Evolutionary conservation across 306 rosid genomes (phyloP), one percentile per base, ranked within the genome.

Genomic region (Cucurbita pepo): DNA sequence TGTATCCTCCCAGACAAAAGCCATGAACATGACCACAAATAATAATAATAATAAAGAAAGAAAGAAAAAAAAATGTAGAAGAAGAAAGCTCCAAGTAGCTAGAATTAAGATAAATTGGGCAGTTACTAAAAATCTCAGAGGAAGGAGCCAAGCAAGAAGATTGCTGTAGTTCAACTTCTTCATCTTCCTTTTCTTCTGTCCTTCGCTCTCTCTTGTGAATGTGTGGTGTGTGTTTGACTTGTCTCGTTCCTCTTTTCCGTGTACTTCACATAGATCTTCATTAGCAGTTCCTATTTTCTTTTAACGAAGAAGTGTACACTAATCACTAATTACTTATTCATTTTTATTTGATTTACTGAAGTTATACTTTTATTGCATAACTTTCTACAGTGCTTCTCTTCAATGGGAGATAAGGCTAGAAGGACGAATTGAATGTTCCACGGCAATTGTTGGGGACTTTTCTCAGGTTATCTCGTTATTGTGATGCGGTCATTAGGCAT

Each of bases 391-490:
- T 87, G 98, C 93, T 87, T 88, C 89, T 77, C 83, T 90, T 72
- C 91, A 79, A 87, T 90, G 98, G 98, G 89, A 83, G 84, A 65
- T 77, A 82, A 80, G 83, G 81, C 87, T 93, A 70, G 97, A 93
- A 77, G 98, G 97, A 21, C 86, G 96, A 10, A 50, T 93, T 80
- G 98, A 93, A 80, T 87, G 96, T 79, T 87, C 98, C 45, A 91
- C 98, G 21, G 90, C 93, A 75, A 78, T 88, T 76, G 81, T 88
- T 76, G 87, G 85, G 14, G 87, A 90, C 76, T 93, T 90, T 76
- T 87, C 91, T 40, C 98, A 90, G 96, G 98, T 90, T 60, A 43
- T 48, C 61, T 82, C 47, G 10, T 64, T 72, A 62, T 14, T 80
- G 63, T 72, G 55, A 55, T 52, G 54, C 40, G 50, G 41, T 55